Percentiles rank a stretch among this genome's conserved stretches.
These are phyloP conservation scores for Ceraceosorus guamensis DNA, from an alignment of 1,284 basidiomycete species.

Conservation along the genomic window DNA sequence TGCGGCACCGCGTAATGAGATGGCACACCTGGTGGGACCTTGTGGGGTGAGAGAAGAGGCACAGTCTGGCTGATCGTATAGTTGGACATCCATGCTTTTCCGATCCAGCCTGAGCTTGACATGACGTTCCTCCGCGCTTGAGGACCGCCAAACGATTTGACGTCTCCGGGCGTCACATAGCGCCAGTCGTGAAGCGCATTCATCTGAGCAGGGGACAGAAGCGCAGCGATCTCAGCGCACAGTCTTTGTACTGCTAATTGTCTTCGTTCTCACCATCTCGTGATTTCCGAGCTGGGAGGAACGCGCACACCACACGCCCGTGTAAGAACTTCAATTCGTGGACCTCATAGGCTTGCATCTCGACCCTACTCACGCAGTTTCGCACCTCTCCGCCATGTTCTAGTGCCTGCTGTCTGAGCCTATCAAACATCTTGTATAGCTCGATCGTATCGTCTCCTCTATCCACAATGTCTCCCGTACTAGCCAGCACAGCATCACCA, in stretches of 20 bases:
- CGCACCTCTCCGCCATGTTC: conserved; percentile 27
- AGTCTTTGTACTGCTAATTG: too few species aligned
- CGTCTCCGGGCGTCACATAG: conserved; percentile 50
- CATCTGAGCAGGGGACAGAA: too few species aligned
- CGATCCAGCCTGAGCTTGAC: conserved; percentile 50
- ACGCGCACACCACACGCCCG: neutral
- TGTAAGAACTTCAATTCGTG: conserved; percentile 6
- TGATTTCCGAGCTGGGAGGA: conserved; percentile 8
- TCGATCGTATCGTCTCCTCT: conserved; percentile 43
- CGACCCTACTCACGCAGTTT: conserved; percentile 25
- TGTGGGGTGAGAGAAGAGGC: conserved; percentile 14
- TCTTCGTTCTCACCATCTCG: too few species aligned
- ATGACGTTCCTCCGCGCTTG: conserved; percentile 26
- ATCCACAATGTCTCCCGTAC: conserved; percentile 46
- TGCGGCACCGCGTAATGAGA: conserved; percentile 5
- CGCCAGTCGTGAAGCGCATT: conserved; percentile 50
- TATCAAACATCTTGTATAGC: conserved; percentile 36
- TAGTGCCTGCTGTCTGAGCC: conserved; percentile 24
- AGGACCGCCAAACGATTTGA: conserved; percentile 42
- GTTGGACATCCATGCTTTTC: conserved; percentile 29
- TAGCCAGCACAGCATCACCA: conserved; percentile 37
- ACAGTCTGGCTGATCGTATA: conserved; percentile 34
- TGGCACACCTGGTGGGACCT: neutral
- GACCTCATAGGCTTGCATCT: conserved; percentile 19
- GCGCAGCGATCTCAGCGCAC: too few species aligned